phyloP scores from a whole-genome alignment of 2,329 filamentous ascomycete species.

The Pseudonectria foliicola region DNA sequence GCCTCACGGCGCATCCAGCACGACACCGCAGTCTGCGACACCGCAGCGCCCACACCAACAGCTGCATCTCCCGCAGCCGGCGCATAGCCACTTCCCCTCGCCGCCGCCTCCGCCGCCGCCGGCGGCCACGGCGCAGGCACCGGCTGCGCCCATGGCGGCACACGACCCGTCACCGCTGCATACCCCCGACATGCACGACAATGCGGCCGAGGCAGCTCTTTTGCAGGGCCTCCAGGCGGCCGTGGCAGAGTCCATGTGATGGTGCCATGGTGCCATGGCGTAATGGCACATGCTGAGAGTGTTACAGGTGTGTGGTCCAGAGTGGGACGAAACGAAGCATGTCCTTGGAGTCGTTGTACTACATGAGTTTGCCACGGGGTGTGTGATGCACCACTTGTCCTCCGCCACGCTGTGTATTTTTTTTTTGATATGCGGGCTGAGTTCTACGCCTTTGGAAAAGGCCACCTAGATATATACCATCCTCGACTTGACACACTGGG shows the following conservation, averaged over 20 bases:
- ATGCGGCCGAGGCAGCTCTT: conserved; percentile 28
- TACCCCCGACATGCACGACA: conserved; percentile 22
- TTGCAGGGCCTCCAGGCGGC: conserved; percentile 29
- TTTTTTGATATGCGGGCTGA: too few relatives aligned
- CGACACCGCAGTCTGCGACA: conserved; percentile 3
- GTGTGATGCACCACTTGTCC: too few relatives aligned
- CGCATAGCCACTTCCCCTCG: conserved; percentile 13
- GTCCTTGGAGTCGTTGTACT: too few relatives aligned
- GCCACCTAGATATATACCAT: too few relatives aligned
- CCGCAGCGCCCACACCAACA: conserved; percentile 5
- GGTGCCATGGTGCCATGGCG: too few relatives aligned
- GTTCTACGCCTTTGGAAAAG: too few relatives aligned
- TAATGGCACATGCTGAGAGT: too few relatives aligned
- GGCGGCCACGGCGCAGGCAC: conserved; percentile 12
- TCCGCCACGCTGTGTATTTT: too few relatives aligned
- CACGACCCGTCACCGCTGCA: conserved; percentile 14
- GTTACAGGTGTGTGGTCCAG: too few relatives aligned
- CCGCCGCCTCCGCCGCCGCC: conserved; percentile 8
- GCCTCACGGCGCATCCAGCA: conserved; percentile 7
- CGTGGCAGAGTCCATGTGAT: conserved; percentile 22
- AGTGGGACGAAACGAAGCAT: too few relatives aligned
- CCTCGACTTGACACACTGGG: too few relatives aligned
- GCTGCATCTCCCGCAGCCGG: conserved; percentile 7
- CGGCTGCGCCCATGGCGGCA: conserved; percentile 16
- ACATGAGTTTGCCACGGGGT: too few relatives aligned